These are phyloP conservation scores for Berberis vulgaris DNA, from an alignment of 164 flowering plant genomes.

Conservation along the genomic window DNA sequence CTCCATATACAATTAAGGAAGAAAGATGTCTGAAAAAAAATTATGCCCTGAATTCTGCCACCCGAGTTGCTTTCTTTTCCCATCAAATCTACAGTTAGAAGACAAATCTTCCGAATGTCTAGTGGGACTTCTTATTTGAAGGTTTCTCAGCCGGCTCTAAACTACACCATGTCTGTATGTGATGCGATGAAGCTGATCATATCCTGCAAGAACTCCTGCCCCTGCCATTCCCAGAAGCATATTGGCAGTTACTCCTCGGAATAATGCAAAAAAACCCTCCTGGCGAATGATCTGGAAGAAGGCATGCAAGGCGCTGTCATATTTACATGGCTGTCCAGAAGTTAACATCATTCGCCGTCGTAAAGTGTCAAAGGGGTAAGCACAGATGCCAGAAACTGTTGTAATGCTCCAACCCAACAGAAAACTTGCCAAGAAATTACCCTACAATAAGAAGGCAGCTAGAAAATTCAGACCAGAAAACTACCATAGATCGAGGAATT, in stretches of 20 bases:
- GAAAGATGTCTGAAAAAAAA: too few relatives aligned
- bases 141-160: slow-evolving; percentile 31
- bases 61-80: too few relatives aligned
- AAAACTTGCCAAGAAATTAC: slow-evolving; percentile 81
- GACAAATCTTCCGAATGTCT: neutral
- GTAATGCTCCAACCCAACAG: slow-evolving; percentile 90
- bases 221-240: slow-evolving; percentile 94
- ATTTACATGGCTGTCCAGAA: slow-evolving; percentile 81
- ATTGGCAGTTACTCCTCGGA: slow-evolving; percentile 79
- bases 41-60: too few relatives aligned
- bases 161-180: slow-evolving; percentile 33
- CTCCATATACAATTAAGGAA: too few relatives aligned
- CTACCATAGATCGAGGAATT: too few relatives aligned
- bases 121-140: slow-evolving; percentile 23
- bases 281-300: slow-evolving; percentile 57
- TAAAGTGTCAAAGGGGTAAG: slow-evolving; percentile 90
- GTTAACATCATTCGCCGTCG: slow-evolving; percentile 97
- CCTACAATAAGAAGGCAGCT: slow-evolving; percentile 39
- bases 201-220: slow-evolving; percentile 93
- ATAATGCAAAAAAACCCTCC: slow-evolving; percentile 71
- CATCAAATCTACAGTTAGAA: too few relatives aligned
- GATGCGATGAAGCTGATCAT: slow-evolving; percentile 65
- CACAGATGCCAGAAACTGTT: slow-evolving; percentile 78
- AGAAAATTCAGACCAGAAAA: too few relatives aligned
- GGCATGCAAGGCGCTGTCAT: slow-evolving; percentile 60